These are phyloP conservation scores for Glaciozyma martinii DNA, from an alignment of 768 basidiomycete species.

Conservation along the genomic window DNA sequence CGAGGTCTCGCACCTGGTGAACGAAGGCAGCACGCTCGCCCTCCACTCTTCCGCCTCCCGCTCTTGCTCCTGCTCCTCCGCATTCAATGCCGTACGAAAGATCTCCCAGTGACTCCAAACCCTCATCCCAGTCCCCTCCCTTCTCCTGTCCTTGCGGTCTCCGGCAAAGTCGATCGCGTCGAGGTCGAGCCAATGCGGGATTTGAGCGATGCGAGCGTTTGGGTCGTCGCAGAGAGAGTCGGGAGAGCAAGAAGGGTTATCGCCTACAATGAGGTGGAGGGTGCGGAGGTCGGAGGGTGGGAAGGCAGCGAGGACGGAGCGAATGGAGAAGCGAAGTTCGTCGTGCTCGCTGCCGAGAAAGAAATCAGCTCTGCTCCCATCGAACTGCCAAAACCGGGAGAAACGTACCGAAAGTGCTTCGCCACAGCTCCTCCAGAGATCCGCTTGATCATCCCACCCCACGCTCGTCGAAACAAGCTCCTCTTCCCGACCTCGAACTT, in stretches of 20 bases:
- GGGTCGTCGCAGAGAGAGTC: background rate
- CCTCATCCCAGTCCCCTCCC: background rate
- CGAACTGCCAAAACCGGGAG: background rate
- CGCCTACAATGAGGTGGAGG: conserved; percentile 31
- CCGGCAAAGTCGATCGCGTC: background rate
- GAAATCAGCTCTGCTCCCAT: background rate
- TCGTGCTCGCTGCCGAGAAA: conserved; percentile 31
- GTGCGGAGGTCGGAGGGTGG: background rate
- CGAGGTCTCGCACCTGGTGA: conserved; percentile 27
- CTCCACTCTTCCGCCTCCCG: conserved; percentile 12
- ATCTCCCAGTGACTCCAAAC: conserved; percentile 10
- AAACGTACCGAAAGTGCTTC: conserved; percentile 20
- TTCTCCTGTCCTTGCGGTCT: no score
- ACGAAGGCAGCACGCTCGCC: conserved; percentile 19
- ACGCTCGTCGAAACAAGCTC: background rate
- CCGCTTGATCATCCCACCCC: background rate
- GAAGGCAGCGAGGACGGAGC: conserved; percentile 29
- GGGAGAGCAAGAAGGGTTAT: conserved; percentile 1
- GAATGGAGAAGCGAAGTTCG: conserved; percentile 35
- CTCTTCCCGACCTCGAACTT: background rate
- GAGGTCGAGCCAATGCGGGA: conserved; percentile 43
- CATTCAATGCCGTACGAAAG: conserved; percentile 4
- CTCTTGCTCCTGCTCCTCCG: background rate
- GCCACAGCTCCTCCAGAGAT: background rate
- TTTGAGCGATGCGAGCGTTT: conserved; percentile 34